Percentiles rank a stretch among this genome's conserved stretches.
phyloP scores from a whole-genome alignment of 495 filamentous ascomycete species.

The Trichocladium uniseriatum region DNA sequence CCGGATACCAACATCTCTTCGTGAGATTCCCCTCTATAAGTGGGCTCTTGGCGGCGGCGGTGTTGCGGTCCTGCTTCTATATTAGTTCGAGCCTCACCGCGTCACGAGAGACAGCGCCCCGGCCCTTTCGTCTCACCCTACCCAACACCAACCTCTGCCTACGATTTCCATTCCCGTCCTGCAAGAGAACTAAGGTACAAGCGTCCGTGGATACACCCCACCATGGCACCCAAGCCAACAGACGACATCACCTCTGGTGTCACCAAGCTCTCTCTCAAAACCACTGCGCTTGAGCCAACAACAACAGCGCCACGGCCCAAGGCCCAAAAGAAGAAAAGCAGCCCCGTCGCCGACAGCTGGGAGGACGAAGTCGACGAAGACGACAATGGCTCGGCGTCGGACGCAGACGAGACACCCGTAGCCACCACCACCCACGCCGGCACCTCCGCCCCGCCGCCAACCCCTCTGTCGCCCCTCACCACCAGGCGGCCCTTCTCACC shows the following conservation, averaged over 20 bases:
- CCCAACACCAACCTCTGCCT: neutral
- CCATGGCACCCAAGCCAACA: conserved; percentile 16
- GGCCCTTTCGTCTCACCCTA: neutral
- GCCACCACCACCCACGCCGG: conserved; percentile 13
- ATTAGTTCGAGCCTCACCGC: neutral
- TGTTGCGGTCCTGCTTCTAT: neutral
- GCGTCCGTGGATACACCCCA: too few species aligned
- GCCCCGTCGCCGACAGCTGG: conserved; percentile 68
- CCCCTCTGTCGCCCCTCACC: conserved; percentile 48
- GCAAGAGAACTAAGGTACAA: too few species aligned
- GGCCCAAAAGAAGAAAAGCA: conserved; percentile 36
- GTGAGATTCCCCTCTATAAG: too few species aligned
- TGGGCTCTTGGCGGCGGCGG: conserved; percentile 1
- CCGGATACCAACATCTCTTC: too few species aligned
- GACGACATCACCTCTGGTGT: conserved; percentile 21
- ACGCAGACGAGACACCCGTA: conserved; percentile 15
- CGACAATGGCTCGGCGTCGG: conserved; percentile 28
- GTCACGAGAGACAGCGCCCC: neutral
- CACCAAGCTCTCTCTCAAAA: conserved; percentile 32
- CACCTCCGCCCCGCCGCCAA: conserved; percentile 47
- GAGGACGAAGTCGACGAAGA: conserved; percentile 59
- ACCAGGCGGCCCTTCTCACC: conserved; percentile 24
- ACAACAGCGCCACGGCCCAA: conserved; percentile 8
- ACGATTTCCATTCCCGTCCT: too few species aligned
- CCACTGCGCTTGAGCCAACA: conserved; percentile 6